Base-by-base conservation (phyloP, 352 stramenopile genomes). In the Pythium monospermum region DNA sequence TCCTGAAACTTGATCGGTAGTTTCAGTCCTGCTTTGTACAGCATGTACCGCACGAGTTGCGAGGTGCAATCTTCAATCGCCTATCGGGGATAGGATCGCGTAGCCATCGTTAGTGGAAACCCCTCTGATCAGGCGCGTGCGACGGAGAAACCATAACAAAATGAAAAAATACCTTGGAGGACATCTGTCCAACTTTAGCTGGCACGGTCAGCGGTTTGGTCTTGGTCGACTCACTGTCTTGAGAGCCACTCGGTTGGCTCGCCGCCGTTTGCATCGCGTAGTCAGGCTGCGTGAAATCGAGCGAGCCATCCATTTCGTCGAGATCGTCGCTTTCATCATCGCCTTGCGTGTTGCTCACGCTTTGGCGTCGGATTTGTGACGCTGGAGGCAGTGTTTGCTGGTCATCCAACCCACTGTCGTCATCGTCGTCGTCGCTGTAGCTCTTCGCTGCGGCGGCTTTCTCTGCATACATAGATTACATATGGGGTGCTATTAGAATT, bases 251-350 rank as follows among this genome's bases (percentile, higher is more conserved):
- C 48, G 84, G 66, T 46, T 86, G 71, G 19, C 59, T 57, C 33
- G 35, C 37, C 25, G 36, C 37, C 11, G 42, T 31, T 22, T 56
- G 47, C 31, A 68, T 38, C 7, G 72, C 73, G 41, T 90, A 90
- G 36, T 89, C 76, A 1, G 78, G 78, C 68, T 92, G 81, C 15
- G 81, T 90, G 36, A 92, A 92, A 59, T 92, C 78, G 19, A 92
- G 62, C 21, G 47, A 41, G 36, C 58, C 62, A n/a, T 82, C 71
- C 0, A 73, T 59, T 19, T 83, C 70, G 23, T 82, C 73, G 7
- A 46, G 38, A 32, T 64, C 56, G 31, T 64, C 56, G 25, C 49
- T 55, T 23, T 58, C 48, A n/a, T 50, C 31, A 19, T 21, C 43
- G 2, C 18, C 16, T 4, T 49, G 31, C 6, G 21, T 37, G 13